Evolutionary conservation across 805 yeast genomes (phyloP).

Genomic region (Candida boleticola): DNA sequence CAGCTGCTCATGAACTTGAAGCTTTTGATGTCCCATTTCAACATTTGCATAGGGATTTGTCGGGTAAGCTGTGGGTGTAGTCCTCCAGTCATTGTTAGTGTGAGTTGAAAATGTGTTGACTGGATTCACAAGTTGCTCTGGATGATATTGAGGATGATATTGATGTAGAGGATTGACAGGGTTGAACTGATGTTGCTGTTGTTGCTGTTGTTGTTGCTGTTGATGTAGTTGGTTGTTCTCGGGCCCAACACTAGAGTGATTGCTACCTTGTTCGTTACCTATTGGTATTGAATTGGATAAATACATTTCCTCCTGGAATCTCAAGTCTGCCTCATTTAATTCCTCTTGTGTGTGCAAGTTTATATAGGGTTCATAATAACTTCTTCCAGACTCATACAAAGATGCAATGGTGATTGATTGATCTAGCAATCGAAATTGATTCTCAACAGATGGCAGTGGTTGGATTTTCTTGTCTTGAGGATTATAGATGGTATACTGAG

Average conservation of each 20-base stretch:
- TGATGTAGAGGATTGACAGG: neutral
- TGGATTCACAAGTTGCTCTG: neutral
- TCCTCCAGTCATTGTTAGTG: neutral
- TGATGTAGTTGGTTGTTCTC: neutral
- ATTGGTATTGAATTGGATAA: neutral
- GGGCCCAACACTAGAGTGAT: neutral
- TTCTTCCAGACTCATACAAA: constrained; percentile 33
- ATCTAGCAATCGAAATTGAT: constrained; percentile 25
- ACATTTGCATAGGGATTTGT: neutral
- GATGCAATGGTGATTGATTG: constrained; percentile 44
- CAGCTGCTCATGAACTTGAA: neutral
- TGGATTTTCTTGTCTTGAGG: constrained; percentile 16
- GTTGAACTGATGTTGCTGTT: neutral
- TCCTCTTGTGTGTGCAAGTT: constrained; percentile 30
- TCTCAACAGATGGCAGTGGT: constrained; percentile 6
- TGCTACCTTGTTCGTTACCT: neutral
- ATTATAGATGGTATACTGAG: constrained; percentile 38
- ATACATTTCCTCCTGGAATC: constrained; percentile 15
- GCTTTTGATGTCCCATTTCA: neutral
- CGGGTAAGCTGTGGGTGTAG: neutral
- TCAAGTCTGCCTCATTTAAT: constrained; percentile 30
- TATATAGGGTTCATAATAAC: constrained; percentile 29
- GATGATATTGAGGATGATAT: neutral
- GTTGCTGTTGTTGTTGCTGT: neutral
- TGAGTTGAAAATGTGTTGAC: neutral